Evolutionary conservation across 768 basidiomycete genomes (phyloP).

Genomic region (Trametes meyenii): DNA sequence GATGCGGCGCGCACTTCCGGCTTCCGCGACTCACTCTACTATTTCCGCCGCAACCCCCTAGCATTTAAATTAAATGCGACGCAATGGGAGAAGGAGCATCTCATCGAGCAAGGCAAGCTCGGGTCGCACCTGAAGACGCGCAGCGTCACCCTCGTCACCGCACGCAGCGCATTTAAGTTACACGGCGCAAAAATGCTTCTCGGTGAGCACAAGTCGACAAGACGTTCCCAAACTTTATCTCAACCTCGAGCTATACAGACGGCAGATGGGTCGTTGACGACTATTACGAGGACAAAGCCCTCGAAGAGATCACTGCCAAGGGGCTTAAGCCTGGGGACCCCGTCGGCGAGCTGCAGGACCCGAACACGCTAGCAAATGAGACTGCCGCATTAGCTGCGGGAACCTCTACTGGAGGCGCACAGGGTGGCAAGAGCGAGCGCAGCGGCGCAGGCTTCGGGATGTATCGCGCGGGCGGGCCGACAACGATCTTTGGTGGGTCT

Average conservation of each 20-base stretch:
- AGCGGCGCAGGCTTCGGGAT: conserved; percentile 62
- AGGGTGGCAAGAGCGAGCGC: conserved; percentile 50
- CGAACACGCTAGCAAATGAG: conserved; percentile 53
- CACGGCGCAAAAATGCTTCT: conserved; percentile 91
- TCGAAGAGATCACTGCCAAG: conserved; percentile 74
- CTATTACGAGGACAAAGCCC: conserved; percentile 88
- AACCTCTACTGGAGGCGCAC: conserved; percentile 35
- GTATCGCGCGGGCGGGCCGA: conserved; percentile 90
- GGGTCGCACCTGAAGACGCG: conserved; percentile 87
- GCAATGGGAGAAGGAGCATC: conserved; percentile 88
- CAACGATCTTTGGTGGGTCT: conserved; percentile 84
- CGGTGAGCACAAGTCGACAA: conserved; percentile 49
- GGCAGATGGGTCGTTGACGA: conserved; percentile 94
- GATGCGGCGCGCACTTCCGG: conserved; percentile 96
- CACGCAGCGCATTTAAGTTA: conserved; percentile 90
- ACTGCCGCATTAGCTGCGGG: conserved; percentile 44
- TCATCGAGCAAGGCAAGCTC: conserved; percentile 87
- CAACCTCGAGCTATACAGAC: conserved; percentile 47
- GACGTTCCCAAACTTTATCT: background rate
- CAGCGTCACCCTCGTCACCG: conserved; percentile 92
- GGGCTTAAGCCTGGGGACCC: conserved; percentile 82
- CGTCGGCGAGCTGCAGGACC: conserved; percentile 83
- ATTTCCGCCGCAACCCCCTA: conserved; percentile 89
- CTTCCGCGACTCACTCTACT: conserved; percentile 96
- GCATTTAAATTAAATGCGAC: conserved; percentile 91